These are phyloP conservation scores for Sanghuangporus weigelae DNA, from an alignment of 1,284 basidiomycete species.

Conservation along the genomic window DNA sequence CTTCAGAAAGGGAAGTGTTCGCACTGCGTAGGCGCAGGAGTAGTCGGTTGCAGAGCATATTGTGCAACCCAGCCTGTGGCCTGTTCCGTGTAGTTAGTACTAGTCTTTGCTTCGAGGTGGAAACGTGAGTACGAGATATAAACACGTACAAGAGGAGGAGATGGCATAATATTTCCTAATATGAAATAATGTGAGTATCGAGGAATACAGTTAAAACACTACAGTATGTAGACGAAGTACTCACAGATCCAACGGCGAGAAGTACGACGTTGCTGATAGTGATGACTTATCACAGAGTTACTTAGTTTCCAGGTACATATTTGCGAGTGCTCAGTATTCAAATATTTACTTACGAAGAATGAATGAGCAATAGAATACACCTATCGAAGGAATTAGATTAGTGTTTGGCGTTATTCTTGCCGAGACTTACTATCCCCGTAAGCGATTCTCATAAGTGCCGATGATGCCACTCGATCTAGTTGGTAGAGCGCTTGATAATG, in stretches of 20 bases:
- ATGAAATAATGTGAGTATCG: neutral
- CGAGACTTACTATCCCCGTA: conserved; percentile 2
- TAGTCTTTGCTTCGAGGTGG: neutral
- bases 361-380: conserved; percentile 6
- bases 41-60: conserved; percentile 9
- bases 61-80: conserved; percentile 7
- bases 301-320: neutral
- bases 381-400: neutral
- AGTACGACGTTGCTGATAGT: conserved; percentile 8
- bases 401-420: neutral
- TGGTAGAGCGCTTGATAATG: neutral
- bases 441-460: neutral
- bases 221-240: neutral
- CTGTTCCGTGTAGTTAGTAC: neutral
- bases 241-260: conserved; percentile 2
- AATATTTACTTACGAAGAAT: neutral
- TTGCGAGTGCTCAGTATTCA: neutral
- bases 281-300: neutral
- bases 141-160: conserved; percentile 5
- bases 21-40: conserved; percentile 9
- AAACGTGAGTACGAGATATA: neutral
- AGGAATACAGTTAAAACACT: neutral
- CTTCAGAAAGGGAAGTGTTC: neutral
- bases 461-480: neutral
- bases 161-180: conserved; percentile 3